Base-by-base conservation (phyloP, 345 rosid species). In the sweet orange (Citrus sinensis) region DNA sequence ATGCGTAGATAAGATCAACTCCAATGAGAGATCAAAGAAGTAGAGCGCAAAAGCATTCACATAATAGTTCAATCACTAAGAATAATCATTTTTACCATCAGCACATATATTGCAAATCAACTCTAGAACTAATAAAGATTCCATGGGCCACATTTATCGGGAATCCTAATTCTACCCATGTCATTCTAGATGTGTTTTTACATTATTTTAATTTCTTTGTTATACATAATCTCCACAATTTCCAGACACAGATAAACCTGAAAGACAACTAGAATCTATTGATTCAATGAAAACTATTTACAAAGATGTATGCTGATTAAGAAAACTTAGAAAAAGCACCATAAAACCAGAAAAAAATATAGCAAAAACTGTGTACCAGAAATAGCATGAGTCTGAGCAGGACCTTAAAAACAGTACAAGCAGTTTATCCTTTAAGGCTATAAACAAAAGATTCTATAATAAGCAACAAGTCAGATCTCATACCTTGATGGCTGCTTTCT, bases 401-500 rank as follows among this genome's bases (percentile, higher is more conserved):
- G 72, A 5, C 4, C 34, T 42, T 1, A 42, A 24, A 10, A 70
- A 8, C 3, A 24, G 34, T n/a, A 68, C 32, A 68, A 39, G 30
- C 29, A 40, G 20, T 27, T 40, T 68, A 61, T 20, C 61, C 13
- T 55, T 54, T 9, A 24, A 37, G n/a, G 34, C 63, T 66, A 64
- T 40, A 9, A n/a, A 20, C 25, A 56, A 76, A 35, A 67, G 39
- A 59, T 67, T 46, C 37, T 66, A 37, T 14, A 39, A 22, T 35
- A 70, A 32, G 16, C 37, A 49, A 76, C 13, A 74, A 54, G 22
- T 60, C 25, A 24, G 68, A 67, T 54, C n/a, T 9, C 65, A 49
- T 85, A 96, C 99, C 99, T 94, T 94, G 69, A 96, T 88, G 6
- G 98, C 95, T 60, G 94, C 99, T 82, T 83, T 86, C 78, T 79